Percentiles rank a stretch among this genome's conserved stretches.
Conservation (phyloP, 2,329 filamentous ascomycete species). For the Zymoseptoria pseudotritici region DNA sequence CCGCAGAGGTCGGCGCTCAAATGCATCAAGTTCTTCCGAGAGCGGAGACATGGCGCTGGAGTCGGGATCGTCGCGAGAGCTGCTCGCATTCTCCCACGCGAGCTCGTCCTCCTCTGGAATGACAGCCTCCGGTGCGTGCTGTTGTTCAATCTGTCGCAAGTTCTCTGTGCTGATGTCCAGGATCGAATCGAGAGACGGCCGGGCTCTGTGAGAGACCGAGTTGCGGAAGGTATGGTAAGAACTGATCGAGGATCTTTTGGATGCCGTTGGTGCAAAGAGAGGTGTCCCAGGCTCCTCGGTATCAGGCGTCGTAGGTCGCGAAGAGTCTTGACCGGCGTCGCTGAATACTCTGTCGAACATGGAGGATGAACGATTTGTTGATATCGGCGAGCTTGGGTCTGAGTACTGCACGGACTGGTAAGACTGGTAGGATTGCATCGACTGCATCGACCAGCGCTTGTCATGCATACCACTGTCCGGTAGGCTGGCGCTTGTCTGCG, state of each 20-base stretch:
- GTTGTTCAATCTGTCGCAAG: slow-evolving; percentile 16
- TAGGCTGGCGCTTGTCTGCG: slow-evolving; percentile 54
- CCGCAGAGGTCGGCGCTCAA: slow-evolving; percentile 42
- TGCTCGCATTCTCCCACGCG: slow-evolving; percentile 22
- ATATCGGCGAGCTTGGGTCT: slow-evolving; percentile 71
- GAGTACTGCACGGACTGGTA: slow-evolving; percentile 55
- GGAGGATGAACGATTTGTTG: slow-evolving; percentile 59
- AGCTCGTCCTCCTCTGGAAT: slow-evolving; percentile 27
- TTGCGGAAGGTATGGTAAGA: slow-evolving; percentile 19
- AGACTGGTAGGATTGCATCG: slow-evolving; percentile 54
- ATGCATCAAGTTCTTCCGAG: slow-evolving; percentile 20
- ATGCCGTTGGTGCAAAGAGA: slow-evolving; percentile 54
- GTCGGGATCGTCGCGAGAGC: slow-evolving; percentile 5
- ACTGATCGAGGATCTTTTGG: slow-evolving; percentile 49
- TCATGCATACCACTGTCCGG: slow-evolving; percentile 38
- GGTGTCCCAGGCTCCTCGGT: slow-evolving; percentile 56
- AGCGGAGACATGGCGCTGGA: slow-evolving; percentile 16
- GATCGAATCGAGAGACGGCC: slow-evolving; percentile 24
- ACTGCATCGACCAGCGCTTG: slow-evolving; percentile 59
- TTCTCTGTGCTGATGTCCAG: slow-evolving; percentile 27
- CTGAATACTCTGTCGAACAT: slow-evolving; percentile 69
- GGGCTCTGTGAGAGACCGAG: slow-evolving; percentile 12
- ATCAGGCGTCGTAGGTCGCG: slow-evolving; percentile 72
- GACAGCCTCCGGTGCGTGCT: slow-evolving; percentile 14
- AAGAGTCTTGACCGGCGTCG: slow-evolving; percentile 53